Evolutionary conservation across 768 basidiomycete genomes (phyloP).

Genomic region (Calocera cornea): DNA sequence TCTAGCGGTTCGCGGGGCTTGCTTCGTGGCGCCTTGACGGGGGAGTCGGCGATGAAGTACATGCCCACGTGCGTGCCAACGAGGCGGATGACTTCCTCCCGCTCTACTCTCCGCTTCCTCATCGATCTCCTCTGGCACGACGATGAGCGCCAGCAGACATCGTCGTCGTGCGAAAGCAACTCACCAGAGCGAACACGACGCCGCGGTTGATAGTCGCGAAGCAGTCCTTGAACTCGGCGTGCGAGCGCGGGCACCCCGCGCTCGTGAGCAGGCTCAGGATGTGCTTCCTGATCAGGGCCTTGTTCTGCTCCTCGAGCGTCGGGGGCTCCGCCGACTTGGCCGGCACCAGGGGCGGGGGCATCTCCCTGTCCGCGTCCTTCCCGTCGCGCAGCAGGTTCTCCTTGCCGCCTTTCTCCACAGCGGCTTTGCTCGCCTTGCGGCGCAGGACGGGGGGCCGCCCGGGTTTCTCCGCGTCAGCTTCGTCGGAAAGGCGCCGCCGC

Average conservation of each 20-base stretch:
- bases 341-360: neutral
- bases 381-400: neutral
- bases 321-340: neutral
- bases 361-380: neutral
- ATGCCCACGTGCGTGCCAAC: neutral
- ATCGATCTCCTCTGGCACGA: neutral
- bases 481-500: neutral
- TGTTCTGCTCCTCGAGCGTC: neutral
- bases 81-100: neutral
- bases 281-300: constrained; percentile 1
- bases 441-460: neutral
- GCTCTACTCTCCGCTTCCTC: neutral
- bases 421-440: neutral
- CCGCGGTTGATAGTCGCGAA: neutral
- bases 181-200: neutral
- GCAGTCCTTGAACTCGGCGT: constrained; percentile 1
- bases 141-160: neutral
- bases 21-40: neutral
- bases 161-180: neutral
- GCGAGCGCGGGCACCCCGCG: neutral
- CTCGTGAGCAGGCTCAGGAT: neutral
- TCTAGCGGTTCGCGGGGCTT: neutral
- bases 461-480: neutral
- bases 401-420: neutral
- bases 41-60: neutral